Evolutionary conservation across 257 asterid species (phyloP), one percentile per base, ranked within the genome.

Genomic region (Voacanga thouarsii): DNA sequence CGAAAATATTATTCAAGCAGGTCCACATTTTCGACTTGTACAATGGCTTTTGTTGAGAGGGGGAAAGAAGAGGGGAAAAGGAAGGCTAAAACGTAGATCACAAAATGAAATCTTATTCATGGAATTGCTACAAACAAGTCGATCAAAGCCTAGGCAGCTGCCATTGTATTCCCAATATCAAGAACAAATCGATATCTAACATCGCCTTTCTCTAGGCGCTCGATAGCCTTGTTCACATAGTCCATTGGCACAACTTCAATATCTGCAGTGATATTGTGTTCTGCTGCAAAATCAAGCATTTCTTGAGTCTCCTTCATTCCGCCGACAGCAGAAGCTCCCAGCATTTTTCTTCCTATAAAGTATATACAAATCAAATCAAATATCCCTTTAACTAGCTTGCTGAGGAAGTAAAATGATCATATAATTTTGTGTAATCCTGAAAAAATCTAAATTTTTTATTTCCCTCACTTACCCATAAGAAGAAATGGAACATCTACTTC

Each of bases 401-500:
- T 33, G 2, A 2, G 37, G 37, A 33, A 43, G 6, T 43, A 43
- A 43, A 43, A 43, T 43, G 47, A 4, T 43, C 9, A 43, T 33
- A 33, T 33, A 33, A 33, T 33, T 33, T 43, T 7, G 47, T 7
- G 7, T 24, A 24, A n/a, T 60, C n/a, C n/a, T 60, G 16, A 55
- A 1, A 55, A 55, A 55, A 55, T 55, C 21, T 19, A 55, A 16
- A 55, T 55, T 43, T n/a, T n/a, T 14, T 53, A 53, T 53, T 15
- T 55, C 5, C 59, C 4, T 59, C 24, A 60, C 57, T 73, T n/a
- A 77, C 87, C 84, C 45, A 59, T n/a, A 71, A 83, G 55, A 59
- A 83, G 44, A 30, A 83, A 82, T 44, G 77, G 70, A 6, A 75
- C 69, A 1, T 80, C 81, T 15, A 83, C 61, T 61, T 80, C 84